These are phyloP conservation scores for Leavenworthia alabamica DNA, from an alignment of 345 rosid genomes.

Conservation along the genomic window DNA sequence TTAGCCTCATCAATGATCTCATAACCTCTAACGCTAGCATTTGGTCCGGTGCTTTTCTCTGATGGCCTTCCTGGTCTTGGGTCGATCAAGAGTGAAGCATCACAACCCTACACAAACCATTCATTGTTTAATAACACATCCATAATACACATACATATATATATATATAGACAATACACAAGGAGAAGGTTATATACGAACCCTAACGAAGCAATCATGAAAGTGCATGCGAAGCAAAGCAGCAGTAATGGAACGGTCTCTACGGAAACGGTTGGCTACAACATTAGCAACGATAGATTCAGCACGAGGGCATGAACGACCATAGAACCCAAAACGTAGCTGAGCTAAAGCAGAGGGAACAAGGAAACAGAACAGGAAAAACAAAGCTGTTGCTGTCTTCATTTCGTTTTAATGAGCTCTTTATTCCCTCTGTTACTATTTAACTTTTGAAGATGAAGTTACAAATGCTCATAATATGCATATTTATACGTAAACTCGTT, in stretches of 20 bases:
- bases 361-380: constrained; percentile 22
- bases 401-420: constrained; percentile 1
- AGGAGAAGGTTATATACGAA: constrained; percentile 19
- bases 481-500: constrained; percentile 7
- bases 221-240: constrained; percentile 85
- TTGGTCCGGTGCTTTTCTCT: constrained; percentile 33
- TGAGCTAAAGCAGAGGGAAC: constrained; percentile 39
- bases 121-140: not conserved
- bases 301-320: constrained; percentile 47
- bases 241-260: constrained; percentile 43
- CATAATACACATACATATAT: no score
- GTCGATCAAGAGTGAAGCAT: constrained; percentile 32
- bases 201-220: constrained; percentile 75
- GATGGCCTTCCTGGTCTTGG: constrained; percentile 31
- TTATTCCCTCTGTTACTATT: not conserved
- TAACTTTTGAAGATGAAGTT: constrained; percentile 6
- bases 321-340: constrained; percentile 48
- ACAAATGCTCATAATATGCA: not conserved
- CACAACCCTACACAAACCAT: constrained; percentile 28
- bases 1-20: constrained; percentile 35
- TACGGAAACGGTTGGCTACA: constrained; percentile 35
- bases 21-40: constrained; percentile 28
- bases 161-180: not conserved
- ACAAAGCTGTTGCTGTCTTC: constrained; percentile 16
- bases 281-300: constrained; percentile 45